Evolutionary conservation across 768 basidiomycete species (phyloP).

Genomic region (Rhodotorula toruloides): DNA sequence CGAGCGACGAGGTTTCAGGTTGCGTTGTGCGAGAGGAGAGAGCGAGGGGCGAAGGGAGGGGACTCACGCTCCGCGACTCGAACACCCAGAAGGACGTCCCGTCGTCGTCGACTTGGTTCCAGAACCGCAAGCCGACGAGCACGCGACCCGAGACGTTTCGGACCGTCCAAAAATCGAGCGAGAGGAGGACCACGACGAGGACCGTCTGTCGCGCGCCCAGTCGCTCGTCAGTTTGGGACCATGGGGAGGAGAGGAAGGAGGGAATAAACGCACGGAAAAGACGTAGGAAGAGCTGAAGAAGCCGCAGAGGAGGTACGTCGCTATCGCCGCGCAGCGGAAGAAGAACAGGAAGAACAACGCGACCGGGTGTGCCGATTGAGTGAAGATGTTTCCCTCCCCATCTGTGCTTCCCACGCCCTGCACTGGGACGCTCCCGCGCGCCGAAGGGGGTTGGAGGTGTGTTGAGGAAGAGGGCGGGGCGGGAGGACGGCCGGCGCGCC

Average conservation of each 20-base stretch:
- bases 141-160: constrained; percentile 93
- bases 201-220: constrained; percentile 60
- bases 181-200: constrained; percentile 81
- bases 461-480: background rate
- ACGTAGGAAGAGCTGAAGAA: constrained; percentile 62
- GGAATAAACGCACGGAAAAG: constrained; percentile 62
- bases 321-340: constrained; percentile 80
- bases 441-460: background rate
- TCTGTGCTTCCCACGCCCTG: background rate
- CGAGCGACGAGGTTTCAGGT: constrained; percentile 52
- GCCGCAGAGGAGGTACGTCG: constrained; percentile 88
- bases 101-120: constrained; percentile 98
- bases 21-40: background rate
- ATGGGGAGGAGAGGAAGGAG: background rate
- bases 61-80: constrained; percentile 84
- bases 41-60: background rate
- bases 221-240: background rate
- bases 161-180: constrained; percentile 99
- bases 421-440: constrained; percentile 1
- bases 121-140: constrained; percentile 88
- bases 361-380: constrained; percentile 52
- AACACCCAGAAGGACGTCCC: constrained; percentile 80
- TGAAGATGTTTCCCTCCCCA: constrained; percentile 1
- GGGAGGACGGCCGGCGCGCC: background rate
- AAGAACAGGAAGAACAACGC: constrained; percentile 82